A percentile compares a stretch with the other conserved stretches of the same genome.
Evolutionary conservation across 768 basidiomycete genomes (phyloP).

Genomic region (Coprinopsis strossmayeri): DNA sequence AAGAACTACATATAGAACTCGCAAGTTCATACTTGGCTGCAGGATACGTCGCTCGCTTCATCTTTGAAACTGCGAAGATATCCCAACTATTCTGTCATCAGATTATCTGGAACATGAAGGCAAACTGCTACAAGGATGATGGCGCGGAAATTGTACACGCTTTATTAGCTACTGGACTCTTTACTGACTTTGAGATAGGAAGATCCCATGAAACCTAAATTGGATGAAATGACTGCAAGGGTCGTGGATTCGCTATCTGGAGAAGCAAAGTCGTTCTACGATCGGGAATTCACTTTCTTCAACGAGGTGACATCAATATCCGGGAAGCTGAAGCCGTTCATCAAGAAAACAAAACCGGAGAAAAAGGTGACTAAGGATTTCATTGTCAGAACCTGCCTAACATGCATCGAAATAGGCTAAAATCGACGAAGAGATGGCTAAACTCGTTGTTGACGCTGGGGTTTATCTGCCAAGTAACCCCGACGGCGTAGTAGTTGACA

Average conservation of each 20-base stretch:
- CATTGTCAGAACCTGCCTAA: conserved; percentile 6
- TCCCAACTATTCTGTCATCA: conserved; percentile 98
- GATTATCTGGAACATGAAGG: conserved; percentile 99
- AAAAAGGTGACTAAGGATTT: conserved; percentile 64
- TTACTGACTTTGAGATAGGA: conserved; percentile 41
- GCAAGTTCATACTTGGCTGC: background rate
- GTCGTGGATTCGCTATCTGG: conserved; percentile 87
- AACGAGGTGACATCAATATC: conserved; percentile 96
- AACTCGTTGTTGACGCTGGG: conserved; percentile 87
- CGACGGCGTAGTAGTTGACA: conserved; percentile 93
- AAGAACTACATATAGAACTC: background rate
- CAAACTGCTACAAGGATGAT: conserved; percentile 94
- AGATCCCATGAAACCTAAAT: conserved; percentile 92
- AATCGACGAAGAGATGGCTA: conserved; percentile 99
- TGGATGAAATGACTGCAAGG: conserved; percentile 78
- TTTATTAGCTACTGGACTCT: background rate
- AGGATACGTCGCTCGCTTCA: conserved; percentile 94
- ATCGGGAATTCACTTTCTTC: conserved; percentile 94
- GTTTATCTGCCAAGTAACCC: conserved; percentile 98
- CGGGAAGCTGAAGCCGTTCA: conserved; percentile 92
- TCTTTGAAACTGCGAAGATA: conserved; percentile 95
- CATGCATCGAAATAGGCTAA: conserved; percentile 59
- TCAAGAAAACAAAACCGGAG: conserved; percentile 91
- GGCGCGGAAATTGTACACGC: conserved; percentile 62
- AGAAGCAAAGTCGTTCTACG: conserved; percentile 82